Evolutionary conservation across 352 stramenopile species (phyloP), one percentile per base, ranked within the genome.

Genomic region (Phytophthora agathidicida): DNA sequence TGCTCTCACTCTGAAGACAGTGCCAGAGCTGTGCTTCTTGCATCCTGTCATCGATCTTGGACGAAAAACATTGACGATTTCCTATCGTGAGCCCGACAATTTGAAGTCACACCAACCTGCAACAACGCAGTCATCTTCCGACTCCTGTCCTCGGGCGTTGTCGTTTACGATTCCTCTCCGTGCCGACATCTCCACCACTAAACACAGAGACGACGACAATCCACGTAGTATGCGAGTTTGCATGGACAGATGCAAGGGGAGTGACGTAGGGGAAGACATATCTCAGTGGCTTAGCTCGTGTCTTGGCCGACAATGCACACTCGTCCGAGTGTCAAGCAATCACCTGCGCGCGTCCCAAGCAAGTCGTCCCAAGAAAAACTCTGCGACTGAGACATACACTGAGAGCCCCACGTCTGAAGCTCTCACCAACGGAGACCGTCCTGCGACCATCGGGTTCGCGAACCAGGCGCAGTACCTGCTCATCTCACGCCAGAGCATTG

Each of bases 391-490:
- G 0, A 14, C 32, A n/a, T 7, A 2, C 7, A 3, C 30, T 32
- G 13, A 38, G 11, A 26, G 5, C 23, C 50, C 39, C 7, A 6
- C 14, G 6, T 43, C 49, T 16, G 42, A 68, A 55, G 13, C 20
- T 14, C 7, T 13, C 9, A 9, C 7, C 9, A 52, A 6, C 27
- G 24, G 43, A 11, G 13, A 11, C 7, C n/a, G 33, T 42, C 38
- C 38, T 26, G 19, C 67, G 17, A 73, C 84, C 24, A 93, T 90
- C 31, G 82, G 86, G 32, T 92, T 92, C 45, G 80, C 80, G 11
- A 93, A 93, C 54, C 77, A 90, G 36, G 75, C 80, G 24, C 84
- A 86, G 61, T 92, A 75, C 35, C 60, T 89, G 51, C 49, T 89
- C 23, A 73, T 91, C 37, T 91, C 78, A 6, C 60, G 74, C 7